Conservation (phyloP, 352 stramenopile species). For the Pythium angustatum region DNA sequence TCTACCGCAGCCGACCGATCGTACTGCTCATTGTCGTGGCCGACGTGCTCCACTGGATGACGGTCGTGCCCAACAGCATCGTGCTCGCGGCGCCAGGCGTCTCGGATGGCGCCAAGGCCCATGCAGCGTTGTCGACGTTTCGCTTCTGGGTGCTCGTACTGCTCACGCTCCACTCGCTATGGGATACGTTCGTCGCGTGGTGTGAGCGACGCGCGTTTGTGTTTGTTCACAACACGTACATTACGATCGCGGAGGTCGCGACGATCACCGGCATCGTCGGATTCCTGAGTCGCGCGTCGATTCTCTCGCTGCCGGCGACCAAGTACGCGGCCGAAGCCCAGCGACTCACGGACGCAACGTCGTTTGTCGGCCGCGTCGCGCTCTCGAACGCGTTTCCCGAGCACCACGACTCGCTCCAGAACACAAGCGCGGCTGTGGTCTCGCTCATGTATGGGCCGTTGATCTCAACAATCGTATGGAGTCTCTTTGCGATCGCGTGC, state of each 20-base stretch:
- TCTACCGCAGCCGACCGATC: slow-evolving; percentile 33
- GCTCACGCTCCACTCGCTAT: slow-evolving; percentile 24
- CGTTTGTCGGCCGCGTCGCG: slow-evolving; percentile 19
- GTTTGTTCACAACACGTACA: slow-evolving; percentile 28
- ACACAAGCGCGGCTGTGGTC: slow-evolving; percentile 16
- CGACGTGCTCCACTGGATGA: slow-evolving; percentile 30
- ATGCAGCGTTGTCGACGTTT: slow-evolving; percentile 27
- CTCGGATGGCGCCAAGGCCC: slow-evolving; percentile 1
- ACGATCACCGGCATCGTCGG: slow-evolving; percentile 21
- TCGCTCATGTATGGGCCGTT: slow-evolving; percentile 23
- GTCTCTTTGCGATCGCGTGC: slow-evolving; percentile 17
- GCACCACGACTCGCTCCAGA: slow-evolving; percentile 29
- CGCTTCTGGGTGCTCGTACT: slow-evolving; percentile 37
- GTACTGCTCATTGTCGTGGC: slow-evolving; percentile 25
- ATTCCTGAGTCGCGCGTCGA: neutral
- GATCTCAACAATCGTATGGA: slow-evolving; percentile 12
- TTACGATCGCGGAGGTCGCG: slow-evolving; percentile 27
- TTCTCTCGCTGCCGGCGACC: slow-evolving; percentile 18
- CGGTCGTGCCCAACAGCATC: slow-evolving; percentile 13
- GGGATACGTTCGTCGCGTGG: slow-evolving; percentile 27
- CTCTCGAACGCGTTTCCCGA: slow-evolving; percentile 27
- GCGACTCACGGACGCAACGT: slow-evolving; percentile 10
- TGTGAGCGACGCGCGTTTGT: slow-evolving; percentile 22
- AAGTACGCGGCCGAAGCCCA: slow-evolving; percentile 23
- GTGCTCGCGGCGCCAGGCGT: slow-evolving; percentile 11